Percentiles rank a stretch among this genome's conserved stretches.
Conservation (phyloP, 1,284 basidiomycete genomes). For the Apiotrichum laibachii region DNA sequence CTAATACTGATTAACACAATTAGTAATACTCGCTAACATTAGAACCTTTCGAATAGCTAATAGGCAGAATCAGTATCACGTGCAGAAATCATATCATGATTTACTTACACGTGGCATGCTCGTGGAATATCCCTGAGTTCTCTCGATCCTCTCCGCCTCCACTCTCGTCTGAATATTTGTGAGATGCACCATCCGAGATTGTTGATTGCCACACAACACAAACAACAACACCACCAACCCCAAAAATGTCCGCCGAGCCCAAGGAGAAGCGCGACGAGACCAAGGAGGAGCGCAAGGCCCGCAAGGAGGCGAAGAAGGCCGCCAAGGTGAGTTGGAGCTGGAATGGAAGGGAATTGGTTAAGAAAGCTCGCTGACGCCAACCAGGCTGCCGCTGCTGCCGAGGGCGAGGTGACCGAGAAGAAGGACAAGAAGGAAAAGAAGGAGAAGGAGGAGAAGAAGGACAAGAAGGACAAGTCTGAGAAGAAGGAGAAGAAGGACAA, state of each 20-base stretch:
- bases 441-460: constrained; percentile 4
- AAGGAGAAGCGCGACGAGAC: constrained; percentile 21
- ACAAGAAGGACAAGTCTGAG: neutral
- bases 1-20: too few species aligned
- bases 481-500: neutral
- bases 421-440: constrained; percentile 14
- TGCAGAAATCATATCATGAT: too few species aligned
- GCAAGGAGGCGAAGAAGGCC: constrained; percentile 19
- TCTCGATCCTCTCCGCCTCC: too few species aligned
- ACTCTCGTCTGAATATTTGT: too few species aligned
- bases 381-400: constrained; percentile 3
- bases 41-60: too few species aligned
- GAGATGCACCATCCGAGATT: too few species aligned
- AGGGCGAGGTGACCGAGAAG: constrained; percentile 9
- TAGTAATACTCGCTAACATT: too few species aligned
- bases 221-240: neutral
- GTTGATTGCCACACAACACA: too few species aligned
- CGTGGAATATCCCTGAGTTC: too few species aligned
- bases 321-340: neutral
- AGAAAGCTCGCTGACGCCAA: too few species aligned
- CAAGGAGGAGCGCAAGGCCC: constrained; percentile 27
- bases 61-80: too few species aligned
- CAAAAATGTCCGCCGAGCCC: constrained; percentile 3
- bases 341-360: neutral
- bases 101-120: too few species aligned